phyloP scores from a whole-genome alignment of 1,284 basidiomycete species.

The Apiotrichum siamense region DNA sequence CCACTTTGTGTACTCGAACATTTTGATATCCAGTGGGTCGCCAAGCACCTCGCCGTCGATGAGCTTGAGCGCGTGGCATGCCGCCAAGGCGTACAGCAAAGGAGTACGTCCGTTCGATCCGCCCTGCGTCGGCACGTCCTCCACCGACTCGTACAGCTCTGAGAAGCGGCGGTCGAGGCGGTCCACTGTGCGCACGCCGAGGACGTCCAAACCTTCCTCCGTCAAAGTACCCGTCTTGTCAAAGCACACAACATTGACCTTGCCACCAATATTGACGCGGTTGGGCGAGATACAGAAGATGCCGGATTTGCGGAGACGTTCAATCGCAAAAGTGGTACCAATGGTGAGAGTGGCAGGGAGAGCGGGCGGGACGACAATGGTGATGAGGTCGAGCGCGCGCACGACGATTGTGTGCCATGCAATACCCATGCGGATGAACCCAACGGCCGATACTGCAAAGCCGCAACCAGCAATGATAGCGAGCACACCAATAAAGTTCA shows the following conservation, averaged over 20 bases:
- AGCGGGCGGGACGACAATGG: conserved; percentile 95
- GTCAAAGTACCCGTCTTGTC: conserved; percentile 99
- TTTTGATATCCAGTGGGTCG: conserved; percentile 93
- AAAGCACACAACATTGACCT: conserved; percentile 97
- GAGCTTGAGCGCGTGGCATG: conserved; percentile 92
- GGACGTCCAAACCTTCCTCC: conserved; percentile 94
- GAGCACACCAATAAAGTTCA: conserved; percentile 90
- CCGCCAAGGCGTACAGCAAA: conserved; percentile 86
- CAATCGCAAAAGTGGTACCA: conserved; percentile 92
- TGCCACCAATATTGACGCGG: conserved; percentile 91
- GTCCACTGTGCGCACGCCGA: conserved; percentile 80
- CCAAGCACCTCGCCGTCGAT: conserved; percentile 85
- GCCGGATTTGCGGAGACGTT: conserved; percentile 76
- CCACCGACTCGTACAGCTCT: conserved; percentile 79
- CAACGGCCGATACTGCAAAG: conserved; percentile 79
- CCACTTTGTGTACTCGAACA: conserved; percentile 97
- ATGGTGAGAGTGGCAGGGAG: conserved; percentile 96
- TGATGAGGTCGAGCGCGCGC: conserved; percentile 93
- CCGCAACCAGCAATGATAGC: conserved; percentile 81
- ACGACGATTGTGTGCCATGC: conserved; percentile 85
- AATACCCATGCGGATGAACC: conserved; percentile 85
- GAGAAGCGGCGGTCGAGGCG: conserved; percentile 70
- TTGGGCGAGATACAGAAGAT: conserved; percentile 98
- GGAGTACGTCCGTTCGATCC: conserved; percentile 63
- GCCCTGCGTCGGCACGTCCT: conserved; percentile 68